phyloP scores from a whole-genome alignment of 768 basidiomycete genomes.

The Boletales sp. region DNA sequence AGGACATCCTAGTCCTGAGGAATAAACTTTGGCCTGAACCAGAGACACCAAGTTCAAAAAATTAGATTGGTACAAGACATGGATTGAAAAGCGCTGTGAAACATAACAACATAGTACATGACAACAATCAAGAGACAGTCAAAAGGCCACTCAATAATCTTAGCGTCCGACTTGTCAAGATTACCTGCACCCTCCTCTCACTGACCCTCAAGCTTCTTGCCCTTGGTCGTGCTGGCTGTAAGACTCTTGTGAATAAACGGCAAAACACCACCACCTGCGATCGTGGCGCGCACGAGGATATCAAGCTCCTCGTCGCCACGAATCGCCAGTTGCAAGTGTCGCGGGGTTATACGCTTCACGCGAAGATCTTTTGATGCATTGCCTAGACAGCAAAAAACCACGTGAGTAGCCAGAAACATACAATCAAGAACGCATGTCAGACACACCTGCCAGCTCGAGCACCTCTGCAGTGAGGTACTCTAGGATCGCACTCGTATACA shows the following conservation, averaged over 20 bases:
- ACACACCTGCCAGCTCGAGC: constrained; percentile 86
- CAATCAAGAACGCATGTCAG: neutral
- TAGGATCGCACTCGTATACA: constrained; percentile 93
- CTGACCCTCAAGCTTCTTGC: constrained; percentile 40
- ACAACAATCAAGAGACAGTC: constrained; percentile 5
- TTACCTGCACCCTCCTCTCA: constrained; percentile 6
- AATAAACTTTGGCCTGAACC: too few species aligned
- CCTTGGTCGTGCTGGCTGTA: constrained; percentile 48
- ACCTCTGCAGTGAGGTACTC: constrained; percentile 98
- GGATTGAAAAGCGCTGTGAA: neutral
- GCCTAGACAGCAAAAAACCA: constrained; percentile 42
- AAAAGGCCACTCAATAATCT: constrained; percentile 16
- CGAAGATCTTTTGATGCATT: constrained; percentile 97
- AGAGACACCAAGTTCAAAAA: too few species aligned
- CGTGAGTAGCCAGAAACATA: neutral
- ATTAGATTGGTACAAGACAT: too few species aligned
- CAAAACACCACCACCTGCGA: constrained; percentile 84
- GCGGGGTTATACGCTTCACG: constrained; percentile 94
- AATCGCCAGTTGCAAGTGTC: constrained; percentile 93
- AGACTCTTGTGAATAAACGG: constrained; percentile 88
- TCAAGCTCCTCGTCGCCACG: constrained; percentile 98
- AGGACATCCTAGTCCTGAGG: too few species aligned
- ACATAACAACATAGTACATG: constrained; percentile 17
- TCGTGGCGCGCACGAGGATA: constrained; percentile 88
- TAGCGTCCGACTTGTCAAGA: neutral